Percentiles rank a stretch among this genome's conserved stretches.
phyloP scores from a whole-genome alignment of 1,284 basidiomycete genomes.

The Thecaphora thlaspeos region DNA sequence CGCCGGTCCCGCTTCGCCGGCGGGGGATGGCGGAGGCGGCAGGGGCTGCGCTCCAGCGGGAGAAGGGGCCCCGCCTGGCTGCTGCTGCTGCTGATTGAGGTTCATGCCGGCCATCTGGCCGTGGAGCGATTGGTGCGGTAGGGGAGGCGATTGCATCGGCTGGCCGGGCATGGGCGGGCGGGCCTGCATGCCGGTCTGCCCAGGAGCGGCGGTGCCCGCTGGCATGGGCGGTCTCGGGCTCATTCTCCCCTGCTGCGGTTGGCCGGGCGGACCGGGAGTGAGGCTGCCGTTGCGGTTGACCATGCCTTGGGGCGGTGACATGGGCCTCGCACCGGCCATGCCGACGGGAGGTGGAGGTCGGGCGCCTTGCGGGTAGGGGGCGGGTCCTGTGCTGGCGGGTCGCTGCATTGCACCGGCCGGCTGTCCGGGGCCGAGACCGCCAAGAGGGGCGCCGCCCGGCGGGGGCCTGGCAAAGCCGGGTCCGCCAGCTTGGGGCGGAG shows the following conservation, averaged over 20 bases:
- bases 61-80: conserved; percentile 16
- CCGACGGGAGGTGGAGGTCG: background rate
- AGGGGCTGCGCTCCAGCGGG: conserved; percentile 1
- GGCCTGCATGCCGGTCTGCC: conserved; percentile 4
- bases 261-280: background rate
- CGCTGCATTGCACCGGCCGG: background rate
- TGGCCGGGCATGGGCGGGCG: conserved; percentile 1
- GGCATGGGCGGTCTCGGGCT: conserved; percentile 22
- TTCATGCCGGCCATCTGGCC: conserved; percentile 38
- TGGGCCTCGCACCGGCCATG: background rate
- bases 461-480: background rate
- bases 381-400: background rate
- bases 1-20: conserved; percentile 30
- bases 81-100: conserved; percentile 26
- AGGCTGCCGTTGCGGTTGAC: background rate
- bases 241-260: conserved; percentile 15
- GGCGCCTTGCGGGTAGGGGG: background rate
- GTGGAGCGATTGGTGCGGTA: conserved; percentile 2
- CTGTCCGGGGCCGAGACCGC: background rate
- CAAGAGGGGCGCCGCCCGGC: background rate
- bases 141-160: conserved; percentile 2
- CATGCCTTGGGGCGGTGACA: background rate
- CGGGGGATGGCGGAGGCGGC: background rate
- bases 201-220: conserved; percentile 8
- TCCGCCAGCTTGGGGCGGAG: background rate